phyloP scores from a whole-genome alignment of 768 basidiomycete genomes.

The Pisolithus orientalis region DNA sequence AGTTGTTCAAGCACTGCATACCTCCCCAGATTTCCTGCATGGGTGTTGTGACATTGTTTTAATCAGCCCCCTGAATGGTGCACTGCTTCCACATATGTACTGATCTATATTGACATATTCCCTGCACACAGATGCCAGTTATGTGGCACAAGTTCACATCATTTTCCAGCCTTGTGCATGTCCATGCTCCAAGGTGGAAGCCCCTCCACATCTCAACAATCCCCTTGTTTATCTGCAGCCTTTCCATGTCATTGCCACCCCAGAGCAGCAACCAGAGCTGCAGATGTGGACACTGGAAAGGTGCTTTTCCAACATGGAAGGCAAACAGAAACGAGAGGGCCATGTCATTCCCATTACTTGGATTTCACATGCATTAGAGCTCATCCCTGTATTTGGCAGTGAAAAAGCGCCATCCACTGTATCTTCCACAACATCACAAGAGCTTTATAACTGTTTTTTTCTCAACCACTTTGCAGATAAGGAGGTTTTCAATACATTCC shows the following conservation, averaged over 20 bases:
- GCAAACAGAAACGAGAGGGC: neutral
- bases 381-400: neutral
- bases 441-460: neutral
- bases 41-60: slow-evolving; percentile 16
- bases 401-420: neutral
- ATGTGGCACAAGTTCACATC: slow-evolving; percentile 11
- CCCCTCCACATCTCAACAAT: neutral
- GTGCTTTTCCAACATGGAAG: neutral
- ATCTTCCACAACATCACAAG: neutral
- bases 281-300: neutral
- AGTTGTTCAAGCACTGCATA: slow-evolving; percentile 17
- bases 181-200: neutral
- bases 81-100: neutral
- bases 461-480: neutral
- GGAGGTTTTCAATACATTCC: neutral
- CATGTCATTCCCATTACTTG: neutral
- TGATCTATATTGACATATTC: neutral
- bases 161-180: slow-evolving; percentile 3
- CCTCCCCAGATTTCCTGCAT: slow-evolving; percentile 10
- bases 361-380: neutral
- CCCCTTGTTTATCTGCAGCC: slow-evolving; percentile 1
- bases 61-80: neutral
- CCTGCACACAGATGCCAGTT: neutral
- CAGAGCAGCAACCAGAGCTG: slow-evolving; percentile 1
- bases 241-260: neutral